phyloP scores from a whole-genome alignment of 108 stramenopile species.

The Skeletonema grethae region DNA sequence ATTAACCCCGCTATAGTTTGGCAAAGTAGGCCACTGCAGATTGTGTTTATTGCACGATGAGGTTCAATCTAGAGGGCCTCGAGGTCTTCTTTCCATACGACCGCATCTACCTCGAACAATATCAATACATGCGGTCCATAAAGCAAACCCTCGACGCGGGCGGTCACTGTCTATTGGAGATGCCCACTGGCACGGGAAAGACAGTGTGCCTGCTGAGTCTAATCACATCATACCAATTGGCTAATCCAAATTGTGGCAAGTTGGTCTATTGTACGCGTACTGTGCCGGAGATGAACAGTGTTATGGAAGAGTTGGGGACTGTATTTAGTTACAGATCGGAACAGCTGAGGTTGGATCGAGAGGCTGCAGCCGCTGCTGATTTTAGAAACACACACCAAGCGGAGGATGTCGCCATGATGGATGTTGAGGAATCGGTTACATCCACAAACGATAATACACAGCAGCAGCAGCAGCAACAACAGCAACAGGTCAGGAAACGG shows the following conservation, averaged over 20 bases:
- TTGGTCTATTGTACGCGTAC: conserved; percentile 99
- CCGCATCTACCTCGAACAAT: conserved; percentile 97
- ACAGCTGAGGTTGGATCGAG: conserved; percentile 60
- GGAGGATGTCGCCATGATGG: conserved; percentile 32
- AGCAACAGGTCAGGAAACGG: conserved; percentile 31
- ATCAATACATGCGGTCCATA: conserved; percentile 98
- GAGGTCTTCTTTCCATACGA: conserved; percentile 99
- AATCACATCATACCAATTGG: conserved; percentile 97
- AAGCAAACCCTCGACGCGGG: conserved; percentile 97
- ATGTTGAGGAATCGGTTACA: conserved; percentile 13
- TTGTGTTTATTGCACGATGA: conserved; percentile 50
- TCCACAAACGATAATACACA: background rate
- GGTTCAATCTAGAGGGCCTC: conserved; percentile 95
- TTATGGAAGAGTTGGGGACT: conserved; percentile 96
- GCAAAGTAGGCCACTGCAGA: no score
- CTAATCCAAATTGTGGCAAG: conserved; percentile 91
- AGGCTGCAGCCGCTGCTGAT: conserved; percentile 13
- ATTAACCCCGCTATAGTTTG: no score
- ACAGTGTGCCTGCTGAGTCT: conserved; percentile 94
- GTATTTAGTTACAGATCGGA: conserved; percentile 90
- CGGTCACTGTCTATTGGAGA: conserved; percentile 97
- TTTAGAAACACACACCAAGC: conserved; percentile 10
- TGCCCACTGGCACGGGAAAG: conserved; percentile 97
- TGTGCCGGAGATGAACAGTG: conserved; percentile 99
- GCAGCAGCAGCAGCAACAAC: background rate